Evolutionary conservation across 2,329 filamentous ascomycete species (phyloP).

Genomic region (Rhexocercosporidium sp.): DNA sequence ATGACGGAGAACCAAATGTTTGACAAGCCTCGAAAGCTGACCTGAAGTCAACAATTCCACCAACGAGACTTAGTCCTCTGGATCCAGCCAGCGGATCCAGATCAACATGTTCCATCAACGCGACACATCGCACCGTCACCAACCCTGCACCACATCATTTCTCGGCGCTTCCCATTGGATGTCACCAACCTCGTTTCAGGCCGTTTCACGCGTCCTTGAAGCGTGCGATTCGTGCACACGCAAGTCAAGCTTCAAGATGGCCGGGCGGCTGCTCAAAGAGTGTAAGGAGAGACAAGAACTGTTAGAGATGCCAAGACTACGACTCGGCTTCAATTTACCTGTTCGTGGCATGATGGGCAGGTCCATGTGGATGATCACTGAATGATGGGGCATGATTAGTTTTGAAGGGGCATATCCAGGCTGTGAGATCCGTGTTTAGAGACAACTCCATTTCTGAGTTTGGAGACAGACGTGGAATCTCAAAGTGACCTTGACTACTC

Average conservation of each 20-base stretch:
- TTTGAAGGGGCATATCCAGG: background rate
- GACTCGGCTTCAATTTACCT: slow-evolving; percentile 9
- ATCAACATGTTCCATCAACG: background rate
- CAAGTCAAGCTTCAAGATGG: slow-evolving; percentile 1
- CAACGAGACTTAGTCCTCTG: background rate
- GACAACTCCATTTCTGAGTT: too few relatives aligned
- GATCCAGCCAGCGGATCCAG: background rate
- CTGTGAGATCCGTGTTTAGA: background rate
- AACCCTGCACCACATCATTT: slow-evolving; percentile 8
- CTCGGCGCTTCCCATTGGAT: slow-evolving; percentile 1
- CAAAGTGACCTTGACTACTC: background rate
- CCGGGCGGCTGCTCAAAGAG: background rate
- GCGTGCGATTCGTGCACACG: slow-evolving; percentile 6
- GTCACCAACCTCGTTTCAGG: slow-evolving; percentile 5
- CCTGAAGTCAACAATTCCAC: slow-evolving; percentile 1
- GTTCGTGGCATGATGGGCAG: background rate
- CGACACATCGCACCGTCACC: background rate
- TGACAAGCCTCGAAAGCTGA: background rate
- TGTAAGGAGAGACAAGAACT: slow-evolving; percentile 5
- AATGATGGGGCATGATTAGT: background rate
- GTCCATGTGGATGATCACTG: background rate
- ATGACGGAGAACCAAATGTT: background rate
- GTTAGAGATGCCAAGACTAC: slow-evolving; percentile 11
- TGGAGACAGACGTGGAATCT: background rate
- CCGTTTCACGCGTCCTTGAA: background rate